Conservation (phyloP, 1,284 basidiomycete species). For the Leccinum griseonigrum region DNA sequence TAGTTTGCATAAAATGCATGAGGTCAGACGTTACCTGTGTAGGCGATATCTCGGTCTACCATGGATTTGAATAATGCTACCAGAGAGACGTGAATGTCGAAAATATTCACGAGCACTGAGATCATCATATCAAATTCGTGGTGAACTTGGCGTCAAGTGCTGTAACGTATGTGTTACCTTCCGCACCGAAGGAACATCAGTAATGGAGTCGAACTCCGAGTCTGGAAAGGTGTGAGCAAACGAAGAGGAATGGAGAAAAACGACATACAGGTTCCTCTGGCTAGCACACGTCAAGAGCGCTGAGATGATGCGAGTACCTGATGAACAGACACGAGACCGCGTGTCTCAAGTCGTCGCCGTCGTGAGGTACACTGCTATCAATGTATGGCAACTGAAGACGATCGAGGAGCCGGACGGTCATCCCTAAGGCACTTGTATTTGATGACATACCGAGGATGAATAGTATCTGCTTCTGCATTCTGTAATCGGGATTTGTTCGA, state of each 20-base stretch:
- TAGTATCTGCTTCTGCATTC: slow-evolving; percentile 30
- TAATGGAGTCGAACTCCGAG: slow-evolving; percentile 49
- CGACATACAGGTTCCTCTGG: slow-evolving; percentile 44
- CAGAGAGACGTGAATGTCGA: slow-evolving; percentile 72
- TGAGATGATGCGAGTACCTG: slow-evolving; percentile 68
- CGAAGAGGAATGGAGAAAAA: slow-evolving; percentile 1
- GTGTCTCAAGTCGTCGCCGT: slow-evolving; percentile 65
- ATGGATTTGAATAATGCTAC: slow-evolving; percentile 77
- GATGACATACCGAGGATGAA: slow-evolving; percentile 56
- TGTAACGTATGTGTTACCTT: slow-evolving; percentile 36
- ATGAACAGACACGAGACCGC: slow-evolving; percentile 76
- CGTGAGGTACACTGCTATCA: slow-evolving; percentile 49
- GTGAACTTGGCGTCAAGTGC: slow-evolving; percentile 4
- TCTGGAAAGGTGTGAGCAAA: slow-evolving; percentile 28
- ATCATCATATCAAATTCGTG: slow-evolving; percentile 81
- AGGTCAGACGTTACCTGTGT: slow-evolving; percentile 53
- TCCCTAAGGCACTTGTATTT: slow-evolving; percentile 71
- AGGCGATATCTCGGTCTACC: slow-evolving; percentile 80
- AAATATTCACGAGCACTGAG: slow-evolving; percentile 82
- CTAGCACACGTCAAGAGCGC: slow-evolving; percentile 54
- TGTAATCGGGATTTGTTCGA: slow-evolving; percentile 15
- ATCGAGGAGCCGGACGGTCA: slow-evolving; percentile 75
- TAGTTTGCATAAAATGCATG: slow-evolving; percentile 4
- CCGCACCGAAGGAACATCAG: slow-evolving; percentile 51
- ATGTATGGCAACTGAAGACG: slow-evolving; percentile 63